phyloP scores from a whole-genome alignment of 2,329 filamentous ascomycete genomes.

The Tolypocladium cylindrosporum region DNA sequence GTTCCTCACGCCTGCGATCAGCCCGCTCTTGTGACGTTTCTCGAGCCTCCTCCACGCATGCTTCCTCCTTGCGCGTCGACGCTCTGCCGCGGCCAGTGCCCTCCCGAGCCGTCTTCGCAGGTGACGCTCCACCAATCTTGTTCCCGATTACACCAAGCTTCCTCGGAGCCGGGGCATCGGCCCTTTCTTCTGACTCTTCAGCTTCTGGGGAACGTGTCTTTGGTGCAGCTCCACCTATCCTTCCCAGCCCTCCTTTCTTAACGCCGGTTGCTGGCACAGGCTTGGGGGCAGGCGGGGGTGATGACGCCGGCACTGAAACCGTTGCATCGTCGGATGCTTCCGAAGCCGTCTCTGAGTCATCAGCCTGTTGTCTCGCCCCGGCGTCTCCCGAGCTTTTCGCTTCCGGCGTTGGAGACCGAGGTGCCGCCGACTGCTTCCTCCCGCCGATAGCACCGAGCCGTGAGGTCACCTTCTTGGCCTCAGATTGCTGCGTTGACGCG shows the following conservation, averaged over 20 bases:
- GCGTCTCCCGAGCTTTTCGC: slow-evolving; percentile 2
- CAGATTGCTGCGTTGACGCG: slow-evolving; percentile 8
- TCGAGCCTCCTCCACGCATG: slow-evolving; percentile 18
- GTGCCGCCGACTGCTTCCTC: slow-evolving; percentile 17
- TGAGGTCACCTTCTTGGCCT: slow-evolving; percentile 7
- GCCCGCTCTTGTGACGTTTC: slow-evolving; percentile 36
- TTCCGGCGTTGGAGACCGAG: slow-evolving; percentile 9
- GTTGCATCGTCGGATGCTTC: slow-evolving; percentile 23
- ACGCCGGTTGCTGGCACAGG: slow-evolving; percentile 2
- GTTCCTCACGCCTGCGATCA: slow-evolving; percentile 39
- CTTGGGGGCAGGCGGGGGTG: slow-evolving; percentile 13
- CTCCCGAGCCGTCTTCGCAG: slow-evolving; percentile 2
- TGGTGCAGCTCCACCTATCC: slow-evolving; percentile 26
- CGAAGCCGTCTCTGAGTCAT: slow-evolving; percentile 33
- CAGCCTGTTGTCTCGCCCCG: slow-evolving; percentile 4
- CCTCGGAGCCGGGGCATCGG: slow-evolving; percentile 4
- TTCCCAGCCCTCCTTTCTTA: slow-evolving; percentile 26
- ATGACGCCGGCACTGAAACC: slow-evolving; percentile 10
- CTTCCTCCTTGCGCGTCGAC: slow-evolving; percentile 9
- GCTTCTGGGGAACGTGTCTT: slow-evolving; percentile 9
- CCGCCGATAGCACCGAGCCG: slow-evolving; percentile 26
- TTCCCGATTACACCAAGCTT: slow-evolving; percentile 26
- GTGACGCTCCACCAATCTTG: slow-evolving; percentile 7
- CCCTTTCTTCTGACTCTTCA: neutral
- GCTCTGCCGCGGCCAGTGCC: slow-evolving; percentile 12